phyloP scores from a whole-genome alignment of 2,329 filamentous ascomycete species.

The Trichoderma asperellum region DNA sequence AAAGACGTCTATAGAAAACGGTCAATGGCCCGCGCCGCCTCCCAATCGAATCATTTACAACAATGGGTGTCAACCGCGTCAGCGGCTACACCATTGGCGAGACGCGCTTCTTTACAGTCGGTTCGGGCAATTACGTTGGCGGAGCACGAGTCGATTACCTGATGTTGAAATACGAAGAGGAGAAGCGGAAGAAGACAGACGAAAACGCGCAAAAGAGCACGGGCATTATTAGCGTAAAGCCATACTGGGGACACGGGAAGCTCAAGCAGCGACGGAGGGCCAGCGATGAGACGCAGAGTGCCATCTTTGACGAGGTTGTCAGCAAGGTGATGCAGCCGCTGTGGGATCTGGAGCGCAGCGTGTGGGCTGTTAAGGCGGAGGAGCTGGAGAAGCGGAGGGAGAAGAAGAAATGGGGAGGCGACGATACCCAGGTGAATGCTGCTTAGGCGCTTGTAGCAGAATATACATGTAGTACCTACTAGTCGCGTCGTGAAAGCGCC shows the following conservation, averaged over 20 bases:
- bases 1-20: conserved; percentile 33
- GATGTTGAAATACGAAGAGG: conserved; percentile 22
- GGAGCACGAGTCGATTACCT: conserved; percentile 23
- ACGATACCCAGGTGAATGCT: background rate
- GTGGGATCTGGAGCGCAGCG: conserved; percentile 66
- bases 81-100: conserved; percentile 20
- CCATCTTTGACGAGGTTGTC: conserved; percentile 49
- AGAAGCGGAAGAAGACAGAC: background rate
- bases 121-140: conserved; percentile 34
- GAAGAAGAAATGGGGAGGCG: conserved; percentile 1
- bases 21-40: conserved; percentile 34
- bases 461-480: background rate
- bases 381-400: conserved; percentile 6
- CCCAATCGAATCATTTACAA: conserved; percentile 36
- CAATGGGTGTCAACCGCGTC: conserved; percentile 1
- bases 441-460: background rate
- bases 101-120: conserved; percentile 34
- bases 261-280: conserved; percentile 50
- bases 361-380: conserved; percentile 56
- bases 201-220: background rate
- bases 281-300: conserved; percentile 3
- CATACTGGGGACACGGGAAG: conserved; percentile 26
- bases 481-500: background rate
- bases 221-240: background rate
- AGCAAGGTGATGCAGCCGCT: conserved; percentile 61